Evolutionary conservation across 225 moss, liverwort and hornwort species (phyloP).

Genomic region (Physcomitrellopsis africana): DNA sequence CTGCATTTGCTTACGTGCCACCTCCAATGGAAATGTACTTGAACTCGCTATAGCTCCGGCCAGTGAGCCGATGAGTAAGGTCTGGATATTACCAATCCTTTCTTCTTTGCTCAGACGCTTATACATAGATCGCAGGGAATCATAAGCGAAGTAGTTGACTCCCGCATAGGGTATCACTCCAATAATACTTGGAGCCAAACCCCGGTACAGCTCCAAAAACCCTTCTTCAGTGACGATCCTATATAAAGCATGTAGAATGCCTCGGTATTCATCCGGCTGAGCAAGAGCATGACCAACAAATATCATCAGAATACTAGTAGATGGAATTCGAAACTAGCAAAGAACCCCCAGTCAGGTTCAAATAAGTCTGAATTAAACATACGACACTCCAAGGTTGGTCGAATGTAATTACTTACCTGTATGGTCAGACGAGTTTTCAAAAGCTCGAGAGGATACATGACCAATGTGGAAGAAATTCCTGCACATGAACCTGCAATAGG

Average conservation of each 20-base stretch:
- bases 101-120: conserved; percentile 68
- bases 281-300: background rate
- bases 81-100: conserved; percentile 74
- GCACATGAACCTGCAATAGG: conserved; percentile 83
- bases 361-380: background rate
- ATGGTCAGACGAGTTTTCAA: conserved; percentile 88
- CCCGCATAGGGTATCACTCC: conserved; percentile 87
- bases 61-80: conserved; percentile 66
- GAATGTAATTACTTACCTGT: conserved; percentile 48
- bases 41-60: conserved; percentile 17
- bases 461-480: conserved; percentile 75
- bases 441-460: conserved; percentile 87
- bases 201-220: conserved; percentile 71
- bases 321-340: background rate
- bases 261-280: conserved; percentile 77
- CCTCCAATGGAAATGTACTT: conserved; percentile 81
- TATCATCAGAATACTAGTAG: conserved; percentile 4
- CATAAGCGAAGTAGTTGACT: conserved; percentile 78
- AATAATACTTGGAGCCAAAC: conserved; percentile 77
- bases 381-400: background rate
- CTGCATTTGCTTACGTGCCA: conserved; percentile 80
- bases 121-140: conserved; percentile 67
- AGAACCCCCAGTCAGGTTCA: background rate
- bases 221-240: conserved; percentile 82
- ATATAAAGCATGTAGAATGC: conserved; percentile 70